These are phyloP conservation scores for Chlamydomonas reinhardtii DNA, from an alignment of 163 green algal species.

Conservation along the genomic window DNA sequence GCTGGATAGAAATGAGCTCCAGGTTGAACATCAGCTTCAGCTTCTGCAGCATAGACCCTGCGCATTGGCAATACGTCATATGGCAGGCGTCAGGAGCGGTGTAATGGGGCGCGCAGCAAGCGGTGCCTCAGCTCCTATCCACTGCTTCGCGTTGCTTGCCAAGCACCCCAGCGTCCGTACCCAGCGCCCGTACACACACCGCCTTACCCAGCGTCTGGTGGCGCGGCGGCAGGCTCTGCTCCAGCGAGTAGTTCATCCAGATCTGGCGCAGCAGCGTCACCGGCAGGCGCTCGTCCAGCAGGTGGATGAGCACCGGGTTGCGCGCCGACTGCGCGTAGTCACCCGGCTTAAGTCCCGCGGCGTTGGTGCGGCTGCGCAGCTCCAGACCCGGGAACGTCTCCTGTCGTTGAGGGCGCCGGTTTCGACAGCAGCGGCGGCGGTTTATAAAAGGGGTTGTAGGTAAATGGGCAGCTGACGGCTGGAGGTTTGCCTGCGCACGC, in stretches of 20 bases:
- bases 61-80: neutral
- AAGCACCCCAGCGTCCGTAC: too few relatives aligned
- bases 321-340: slow-evolving; percentile 60
- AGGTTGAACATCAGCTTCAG: slow-evolving; percentile 69
- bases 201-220: slow-evolving; percentile 59
- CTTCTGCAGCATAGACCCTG: slow-evolving; percentile 66
- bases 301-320: slow-evolving; percentile 64
- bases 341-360: slow-evolving; percentile 55
- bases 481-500: neutral
- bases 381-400: slow-evolving; percentile 58
- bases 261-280: slow-evolving; percentile 61
- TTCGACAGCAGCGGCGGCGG: neutral
- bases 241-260: slow-evolving; percentile 66
- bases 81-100: neutral
- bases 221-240: slow-evolving; percentile 54
- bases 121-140: neutral
- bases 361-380: slow-evolving; percentile 55
- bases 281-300: slow-evolving; percentile 65
- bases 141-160: too few relatives aligned
- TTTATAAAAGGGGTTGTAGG: neutral
- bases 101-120: neutral
- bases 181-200: too few relatives aligned
- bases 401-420: neutral
- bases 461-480: too few relatives aligned
- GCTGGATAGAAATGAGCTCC: slow-evolving; percentile 60